Base-by-base conservation (phyloP, 108 stramenopile genomes). In the Cyclostephanos invisitatus region DNA sequence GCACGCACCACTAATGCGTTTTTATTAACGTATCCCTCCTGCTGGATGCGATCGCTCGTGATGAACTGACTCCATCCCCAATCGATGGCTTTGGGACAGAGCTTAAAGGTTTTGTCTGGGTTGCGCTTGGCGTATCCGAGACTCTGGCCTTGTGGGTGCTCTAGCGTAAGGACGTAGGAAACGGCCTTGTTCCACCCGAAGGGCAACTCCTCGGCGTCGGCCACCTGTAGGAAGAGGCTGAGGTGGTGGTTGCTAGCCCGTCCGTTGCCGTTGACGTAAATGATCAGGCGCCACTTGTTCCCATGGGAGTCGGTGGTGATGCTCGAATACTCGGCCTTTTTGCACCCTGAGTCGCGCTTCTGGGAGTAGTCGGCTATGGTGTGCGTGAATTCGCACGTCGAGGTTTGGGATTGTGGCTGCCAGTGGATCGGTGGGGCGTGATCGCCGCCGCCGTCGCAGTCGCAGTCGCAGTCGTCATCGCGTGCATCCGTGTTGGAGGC, bases 21-120 rank as follows among this genome's bases (percentile, higher is more conserved):
- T 48, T 89, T 68, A 47, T 69, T 55, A 28, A 95, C 84, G 67
- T 89, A 95, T 17, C 90, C 90, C 69, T 95, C 94, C 60, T 90
- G 89, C 49, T 90, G 89, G 49, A 95, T 95, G 9, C 90, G 75
- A 70, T 95, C 94, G 22, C 85, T 85, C 21, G 94, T 91, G 37
- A 95, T 92, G 65, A 95, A 95, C 69, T 95, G 94, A 51, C 86
- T 87, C 94, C 94, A 95, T 37, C 94, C 94, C 94, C 94, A 95
- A 61, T 95, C 94, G 47, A 95, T 95, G 7, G 94, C 94, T 72
- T 95, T 95, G 35, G 94, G 94, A 70, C 94, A 95, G 48, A 95
- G 75, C 72, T 95, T 95, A 78, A 95, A 95, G 5, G 91, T 95
- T 68, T 95, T 95, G 62, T 95, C 94, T 5, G 94, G 94, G 72